Evolutionary conservation across 805 yeast genomes (phyloP), one percentile per base, ranked within the genome.

Genomic region (Teunomyces cretensis): DNA sequence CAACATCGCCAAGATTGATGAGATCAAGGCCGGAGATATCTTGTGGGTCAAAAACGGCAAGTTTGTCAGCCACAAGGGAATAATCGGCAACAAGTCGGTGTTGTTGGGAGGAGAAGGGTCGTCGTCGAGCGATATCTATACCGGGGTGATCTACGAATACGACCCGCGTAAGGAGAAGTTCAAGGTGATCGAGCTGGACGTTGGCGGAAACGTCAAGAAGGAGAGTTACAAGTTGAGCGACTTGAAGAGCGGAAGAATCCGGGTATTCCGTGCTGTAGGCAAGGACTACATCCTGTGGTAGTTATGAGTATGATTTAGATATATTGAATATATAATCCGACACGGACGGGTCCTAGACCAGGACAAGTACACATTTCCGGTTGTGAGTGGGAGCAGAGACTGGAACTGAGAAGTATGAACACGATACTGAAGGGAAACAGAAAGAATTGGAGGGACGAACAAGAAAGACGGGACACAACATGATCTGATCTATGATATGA

Each of bases 21-120:
- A 81, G 33, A 78, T 90, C 44, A 74, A 78, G 39, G 84, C 95
- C 0, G 99, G 99, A 48, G 98, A 94, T 62, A 74, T 92, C 8
- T 65, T 89, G 33, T 86, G 89, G 42, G 78, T 89, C 50, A 79
- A 83, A 55, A 81, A 81, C 45, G 96, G 89, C 6, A 77, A 77
- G 48, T 91, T 92, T 65, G 80, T 78, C 50, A 79, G 83, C 6
- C 88, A 83, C 53, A 84, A 85, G 66, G 78, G 82, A 16, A 49
- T 70, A 17, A 30, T 54, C 8, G 53, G 56, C 1, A 50, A 56
- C 42, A 69, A 68, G 52, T 55, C 74, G 2, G 61, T 75, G n/a
- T 78, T 76, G 5, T 72, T 83, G 12, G 96, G 96, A 11, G 52
- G 65, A 33, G 77, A 75, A 9, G 77, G 72, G 2, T 61, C 57